phyloP scores from a whole-genome alignment of 768 basidiomycete species.

The Mycena vulgaris region DNA sequence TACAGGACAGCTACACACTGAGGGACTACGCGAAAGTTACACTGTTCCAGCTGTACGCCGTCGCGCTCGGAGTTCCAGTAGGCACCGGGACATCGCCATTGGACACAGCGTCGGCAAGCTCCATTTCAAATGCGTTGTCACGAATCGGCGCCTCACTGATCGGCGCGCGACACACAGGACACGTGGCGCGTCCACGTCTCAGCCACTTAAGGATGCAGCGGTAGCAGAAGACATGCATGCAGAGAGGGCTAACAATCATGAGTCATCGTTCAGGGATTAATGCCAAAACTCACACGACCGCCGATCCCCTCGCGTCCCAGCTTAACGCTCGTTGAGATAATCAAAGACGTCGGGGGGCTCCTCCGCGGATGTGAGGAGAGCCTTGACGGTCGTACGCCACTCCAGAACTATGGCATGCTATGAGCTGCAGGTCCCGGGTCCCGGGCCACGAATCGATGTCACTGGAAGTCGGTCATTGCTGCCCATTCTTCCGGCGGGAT shows the following conservation, averaged over 20 bases:
- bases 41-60: too few relatives aligned
- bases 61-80: too few relatives aligned
- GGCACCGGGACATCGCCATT: too few relatives aligned
- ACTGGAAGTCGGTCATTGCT: background rate
- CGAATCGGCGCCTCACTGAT: background rate
- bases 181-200: background rate
- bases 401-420: too few relatives aligned
- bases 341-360: too few relatives aligned
- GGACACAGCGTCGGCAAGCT: too few relatives aligned
- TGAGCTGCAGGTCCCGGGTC: background rate
- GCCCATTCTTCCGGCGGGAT: conserved; percentile 30
- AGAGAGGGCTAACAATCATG: background rate
- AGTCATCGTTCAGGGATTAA: background rate
- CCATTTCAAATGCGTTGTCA: background rate
- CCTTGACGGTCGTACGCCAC: background rate
- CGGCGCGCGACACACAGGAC: background rate
- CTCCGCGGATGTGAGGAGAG: too few relatives aligned
- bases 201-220: background rate
- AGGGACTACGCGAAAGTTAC: too few relatives aligned
- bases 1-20: too few relatives aligned
- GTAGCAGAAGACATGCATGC: background rate
- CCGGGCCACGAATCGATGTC: background rate
- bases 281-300: background rate
- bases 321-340: too few relatives aligned
- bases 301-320: too few relatives aligned